Evolutionary conservation across 2,329 filamentous ascomycete species (phyloP).

Genomic region (Alternaria ethzedia): DNA sequence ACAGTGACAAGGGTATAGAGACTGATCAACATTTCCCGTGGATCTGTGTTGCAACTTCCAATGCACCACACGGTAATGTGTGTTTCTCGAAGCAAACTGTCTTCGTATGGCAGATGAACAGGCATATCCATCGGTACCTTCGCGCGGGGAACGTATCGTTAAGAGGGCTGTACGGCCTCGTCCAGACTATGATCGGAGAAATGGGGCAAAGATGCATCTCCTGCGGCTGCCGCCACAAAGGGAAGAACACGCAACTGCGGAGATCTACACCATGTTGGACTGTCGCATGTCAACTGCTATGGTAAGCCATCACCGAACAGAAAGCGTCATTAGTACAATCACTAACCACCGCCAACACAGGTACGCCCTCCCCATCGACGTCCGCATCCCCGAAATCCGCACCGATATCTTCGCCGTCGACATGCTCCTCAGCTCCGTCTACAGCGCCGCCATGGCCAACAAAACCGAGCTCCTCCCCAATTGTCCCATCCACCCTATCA

Average conservation of each 20-base stretch:
- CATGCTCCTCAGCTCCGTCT: slow-evolving; percentile 34
- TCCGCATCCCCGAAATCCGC: slow-evolving; percentile 40
- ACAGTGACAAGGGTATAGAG: slow-evolving; percentile 24
- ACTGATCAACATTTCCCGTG: slow-evolving; percentile 27
- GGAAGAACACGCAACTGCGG: slow-evolving; percentile 19
- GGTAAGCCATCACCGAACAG: slow-evolving; percentile 6
- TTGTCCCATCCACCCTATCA: slow-evolving; percentile 28
- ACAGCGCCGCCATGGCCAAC: slow-evolving; percentile 29
- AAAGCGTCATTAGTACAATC: neutral
- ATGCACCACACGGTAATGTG: slow-evolving; percentile 20
- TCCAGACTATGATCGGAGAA: slow-evolving; percentile 14
- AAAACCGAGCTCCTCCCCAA: slow-evolving; percentile 33
- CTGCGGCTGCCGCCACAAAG: slow-evolving; percentile 28
- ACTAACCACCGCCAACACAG: neutral
- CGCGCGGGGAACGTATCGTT: slow-evolving; percentile 10
- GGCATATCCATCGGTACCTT: slow-evolving; percentile 25
- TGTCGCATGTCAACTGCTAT: slow-evolving; percentile 27
- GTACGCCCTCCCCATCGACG: slow-evolving; percentile 28
- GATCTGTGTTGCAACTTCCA: slow-evolving; percentile 14
- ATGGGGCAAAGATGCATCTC: slow-evolving; percentile 31
- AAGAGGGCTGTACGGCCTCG: slow-evolving; percentile 19
- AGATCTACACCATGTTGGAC: slow-evolving; percentile 32
- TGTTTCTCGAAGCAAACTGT: slow-evolving; percentile 25
- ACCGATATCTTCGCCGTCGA: slow-evolving; percentile 40
- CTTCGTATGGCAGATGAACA: slow-evolving; percentile 35